Base-by-base conservation (phyloP, 257 asterid species). In the Solanum rostratum region DNA sequence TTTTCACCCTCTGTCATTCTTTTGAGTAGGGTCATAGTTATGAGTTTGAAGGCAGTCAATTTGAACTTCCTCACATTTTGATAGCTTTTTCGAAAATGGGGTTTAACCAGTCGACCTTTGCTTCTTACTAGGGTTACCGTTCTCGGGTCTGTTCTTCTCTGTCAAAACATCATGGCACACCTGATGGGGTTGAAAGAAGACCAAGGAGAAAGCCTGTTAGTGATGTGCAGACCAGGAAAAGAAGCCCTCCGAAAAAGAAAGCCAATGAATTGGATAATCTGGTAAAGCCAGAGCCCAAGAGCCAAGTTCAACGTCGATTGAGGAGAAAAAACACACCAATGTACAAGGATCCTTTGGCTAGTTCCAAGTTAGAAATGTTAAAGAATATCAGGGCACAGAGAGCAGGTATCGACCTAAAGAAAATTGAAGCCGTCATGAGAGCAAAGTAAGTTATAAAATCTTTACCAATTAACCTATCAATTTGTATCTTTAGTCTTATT, bases 341-440 rank as follows among this genome's bases (percentile, higher is more conserved):
- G 19, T 95, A 89, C 88, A 95, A 91, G 88, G 99, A 96, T 88
- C 98, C 99, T 50, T 83, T 92, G 85, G 94, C 93, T 22, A 88
- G 90, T 81, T 83, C 95, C 87, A 96, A 94, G 89, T 49, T 96
- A 88, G 97, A 95, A 90, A 91, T 96, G 98, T 79, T 96, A 82
- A 96, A 91, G 84, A 89, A 83, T 87, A 96, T 94, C 76, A 90
- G 95, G 86, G 94, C 96, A 46, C 91, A 92, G 69, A 91, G 98
- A 90, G 90, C 91, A 79, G 88, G 89, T 81, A 84, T 89, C 27
- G 89, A 88, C 79, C 89, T 89, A 90, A 86, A 87, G 86, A 89
- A 84, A 85, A 85, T 45, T 53, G 97, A 91, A 87, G 97, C 97
- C 41, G 16, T 95, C 55, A 69, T 83, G 12, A 88, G 92, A 87